Base-by-base conservation (phyloP, 768 basidiomycete species). In the Naematelia aurantialba region DNA sequence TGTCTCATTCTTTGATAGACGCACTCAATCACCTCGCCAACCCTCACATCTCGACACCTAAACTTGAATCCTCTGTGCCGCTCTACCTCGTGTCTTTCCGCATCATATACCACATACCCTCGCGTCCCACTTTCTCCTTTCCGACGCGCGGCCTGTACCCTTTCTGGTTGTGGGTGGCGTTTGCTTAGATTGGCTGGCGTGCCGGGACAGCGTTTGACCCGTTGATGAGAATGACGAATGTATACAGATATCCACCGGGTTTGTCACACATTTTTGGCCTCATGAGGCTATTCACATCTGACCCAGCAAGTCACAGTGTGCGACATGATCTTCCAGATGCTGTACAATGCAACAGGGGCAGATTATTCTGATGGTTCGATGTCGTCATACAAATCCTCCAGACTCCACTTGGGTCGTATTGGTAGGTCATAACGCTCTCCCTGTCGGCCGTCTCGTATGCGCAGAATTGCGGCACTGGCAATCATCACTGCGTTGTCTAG, bases 401-500 rank as follows among this genome's bases (percentile, higher is more conserved):
- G 83, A 52, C 81, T 84, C 93, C 93, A 98, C 72, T 86, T 87
- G 14, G 88, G 79, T 29, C 81, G 79, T 5, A 87, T 78, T 21
- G 82, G 82, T 13, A 88, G 80, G 22, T 81, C 79, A 62, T 86
- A 89, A 5, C 82, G 79, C 48, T 79, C 79, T 17, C 44, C 52
- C 66, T 87, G 87, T 45, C 81, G 77, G 58, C 87, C 85, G 2
- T 79, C 79, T 24, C 87, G 80, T 61, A 96, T 88, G 12, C 91
- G 84, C 66, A 86, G 79, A 82, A 93, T 87, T 0, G 89, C 86
- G 2, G 92, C 88, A 89, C 88, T 94, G 1, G 84, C 94, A 65
- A 97, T 89, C 94, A 98, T 98, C 8, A 84, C 93, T 0, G 94
- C 94, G 74, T 97, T 98, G 69, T 97, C 94, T 93, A 63, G 0